A percentile compares a stretch with the other conserved stretches of the same genome.
phyloP scores from a whole-genome alignment of 805 yeast species.

The Pichia ethanolica region DNA sequence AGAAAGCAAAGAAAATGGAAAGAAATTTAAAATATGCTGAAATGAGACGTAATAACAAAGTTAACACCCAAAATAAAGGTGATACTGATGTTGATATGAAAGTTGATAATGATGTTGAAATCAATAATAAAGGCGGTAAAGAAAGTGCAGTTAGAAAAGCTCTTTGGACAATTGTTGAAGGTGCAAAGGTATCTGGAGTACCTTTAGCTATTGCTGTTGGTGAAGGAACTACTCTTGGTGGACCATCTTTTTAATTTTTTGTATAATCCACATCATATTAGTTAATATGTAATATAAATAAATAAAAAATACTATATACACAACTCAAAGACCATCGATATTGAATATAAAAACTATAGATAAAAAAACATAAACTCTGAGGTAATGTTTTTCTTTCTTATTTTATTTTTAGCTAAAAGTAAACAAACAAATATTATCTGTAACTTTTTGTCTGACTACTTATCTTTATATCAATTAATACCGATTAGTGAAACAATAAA shows the following conservation, averaged over 20 bases:
- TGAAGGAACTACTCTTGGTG: conserved; percentile 72
- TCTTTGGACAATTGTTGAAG: conserved; percentile 66
- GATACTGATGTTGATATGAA: conserved; percentile 43
- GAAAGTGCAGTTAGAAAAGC: conserved; percentile 53
- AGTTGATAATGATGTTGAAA: conserved; percentile 15
- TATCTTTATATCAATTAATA: too few species aligned
- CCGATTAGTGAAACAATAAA: too few species aligned
- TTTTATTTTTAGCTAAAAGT: too few species aligned
- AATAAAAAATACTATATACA: too few species aligned
- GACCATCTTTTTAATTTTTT: background rate
- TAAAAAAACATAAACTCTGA: too few species aligned
- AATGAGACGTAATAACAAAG: conserved; percentile 32
- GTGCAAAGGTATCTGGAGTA: conserved; percentile 39
- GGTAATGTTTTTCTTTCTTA: too few species aligned
- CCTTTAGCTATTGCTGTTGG: conserved; percentile 38
- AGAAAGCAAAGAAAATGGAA: conserved; percentile 69
- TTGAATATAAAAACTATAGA: too few species aligned
- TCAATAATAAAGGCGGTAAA: conserved; percentile 9
- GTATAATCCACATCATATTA: too few species aligned
- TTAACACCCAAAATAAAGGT: conserved; percentile 24
- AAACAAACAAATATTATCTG: too few species aligned
- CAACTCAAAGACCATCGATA: too few species aligned
- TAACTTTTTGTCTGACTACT: too few species aligned
- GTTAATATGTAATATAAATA: too few species aligned
- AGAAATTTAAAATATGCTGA: conserved; percentile 70